These are phyloP conservation scores for Cercis canadensis DNA, from an alignment of 306 rosid genomes.

Conservation along the genomic window DNA sequence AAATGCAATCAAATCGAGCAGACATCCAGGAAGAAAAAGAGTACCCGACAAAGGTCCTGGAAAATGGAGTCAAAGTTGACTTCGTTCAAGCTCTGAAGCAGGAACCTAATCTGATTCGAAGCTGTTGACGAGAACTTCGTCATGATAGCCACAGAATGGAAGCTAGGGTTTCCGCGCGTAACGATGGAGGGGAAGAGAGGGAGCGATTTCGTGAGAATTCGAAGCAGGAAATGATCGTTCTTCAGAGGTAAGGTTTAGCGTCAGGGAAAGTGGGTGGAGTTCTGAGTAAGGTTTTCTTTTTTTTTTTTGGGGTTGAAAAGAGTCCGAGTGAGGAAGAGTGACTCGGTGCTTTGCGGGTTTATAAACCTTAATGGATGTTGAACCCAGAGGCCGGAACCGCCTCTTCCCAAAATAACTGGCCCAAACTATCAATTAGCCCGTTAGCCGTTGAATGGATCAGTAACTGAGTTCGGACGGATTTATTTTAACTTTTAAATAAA, in stretches of 20 bases:
- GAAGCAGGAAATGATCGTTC: neutral
- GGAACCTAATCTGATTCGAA: conserved; percentile 85
- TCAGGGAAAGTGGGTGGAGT: neutral
- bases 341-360: neutral
- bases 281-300: neutral
- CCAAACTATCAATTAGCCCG: too few species aligned
- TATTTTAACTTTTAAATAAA: too few species aligned
- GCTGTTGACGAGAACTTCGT: conserved; percentile 59
- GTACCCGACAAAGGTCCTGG: conserved; percentile 78
- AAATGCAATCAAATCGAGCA: neutral
- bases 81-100: conserved; percentile 73
- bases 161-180: conserved; percentile 42
- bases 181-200: conserved; percentile 7
- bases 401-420: too few species aligned
- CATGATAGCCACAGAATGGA: conserved; percentile 46
- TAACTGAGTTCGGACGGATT: too few species aligned
- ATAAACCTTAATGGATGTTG: too few species aligned
- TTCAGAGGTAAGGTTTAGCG: neutral
- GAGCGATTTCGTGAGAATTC: conserved; percentile 5
- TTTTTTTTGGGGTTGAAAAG: neutral
- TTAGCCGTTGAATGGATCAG: too few species aligned
- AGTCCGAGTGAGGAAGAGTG: neutral
- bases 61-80: conserved; percentile 77
- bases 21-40: neutral
- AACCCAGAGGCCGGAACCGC: too few species aligned